Evolutionary conservation across 192 early-diverging fungal genomes (phyloP).

Genomic region (Umbelopsis ramanniana): DNA sequence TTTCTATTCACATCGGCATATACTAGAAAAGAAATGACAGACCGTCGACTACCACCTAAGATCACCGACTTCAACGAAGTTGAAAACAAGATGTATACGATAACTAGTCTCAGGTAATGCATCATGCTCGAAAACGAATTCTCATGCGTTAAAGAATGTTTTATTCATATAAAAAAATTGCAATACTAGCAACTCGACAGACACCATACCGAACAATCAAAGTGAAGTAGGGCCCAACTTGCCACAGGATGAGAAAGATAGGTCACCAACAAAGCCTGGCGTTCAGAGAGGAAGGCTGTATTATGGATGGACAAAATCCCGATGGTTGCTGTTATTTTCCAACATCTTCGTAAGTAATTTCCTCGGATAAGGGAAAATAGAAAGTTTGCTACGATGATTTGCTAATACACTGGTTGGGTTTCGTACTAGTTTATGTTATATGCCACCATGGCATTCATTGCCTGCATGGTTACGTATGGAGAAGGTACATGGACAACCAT

Average conservation of each 20-base stretch:
- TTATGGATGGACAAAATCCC: constrained; percentile 23
- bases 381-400: background rate
- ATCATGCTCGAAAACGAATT: no score
- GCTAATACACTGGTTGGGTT: background rate
- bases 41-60: background rate
- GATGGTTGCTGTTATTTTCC: constrained; percentile 10
- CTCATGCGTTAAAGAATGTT: background rate
- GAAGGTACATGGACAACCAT: background rate
- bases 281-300: constrained; percentile 8
- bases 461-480: constrained; percentile 6
- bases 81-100: background rate
- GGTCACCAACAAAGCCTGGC: background rate
- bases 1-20: no score
- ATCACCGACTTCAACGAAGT: background rate
- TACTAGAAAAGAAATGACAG: background rate
- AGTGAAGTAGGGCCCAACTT: background rate
- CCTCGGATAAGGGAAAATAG: no score
- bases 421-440: constrained; percentile 6
- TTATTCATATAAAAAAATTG: no score
- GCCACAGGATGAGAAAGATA: background rate
- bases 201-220: background rate
- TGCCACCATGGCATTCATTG: background rate
- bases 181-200: background rate
- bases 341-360: constrained; percentile 16
- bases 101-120: background rate